Base-by-base conservation (phyloP, 1,284 basidiomycete genomes). In the Cryptococcus amylolentus region DNA sequence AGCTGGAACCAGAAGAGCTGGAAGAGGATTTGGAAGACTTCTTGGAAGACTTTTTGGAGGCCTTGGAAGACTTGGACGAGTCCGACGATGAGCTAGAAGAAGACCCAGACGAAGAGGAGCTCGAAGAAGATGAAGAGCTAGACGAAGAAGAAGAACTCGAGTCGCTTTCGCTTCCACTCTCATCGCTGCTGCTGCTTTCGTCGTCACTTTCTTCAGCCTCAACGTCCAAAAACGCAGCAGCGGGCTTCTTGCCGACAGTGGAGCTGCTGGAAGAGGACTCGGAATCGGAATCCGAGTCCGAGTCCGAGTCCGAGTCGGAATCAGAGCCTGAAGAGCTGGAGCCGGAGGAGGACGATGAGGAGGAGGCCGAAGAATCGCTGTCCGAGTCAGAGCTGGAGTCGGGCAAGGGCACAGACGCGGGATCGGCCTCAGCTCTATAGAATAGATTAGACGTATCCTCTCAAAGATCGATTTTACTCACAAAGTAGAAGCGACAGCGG, bases 201-300 rank as follows among this genome's bases (percentile, higher is more conserved):
- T 27, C 55, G 28, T 55, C 58, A 40, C 46, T 47, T 13, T 56
- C 65, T 39, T 64, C 63, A 10, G 63, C 65, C 43, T 68, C 66
- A 10, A 66, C 58, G 57, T 69, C 67, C 27, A 69, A 52, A 60
- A 71, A 68, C 16, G 51, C 57, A 12, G 43, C 47, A 16, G 50
- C 56, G 12, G 47, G 56, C 55, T 62, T 61, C 12, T 61, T 57
- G 31, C 55, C 58, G 10, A 62, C 28, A 5, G 52, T 23, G 4
- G 58, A 52, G 12, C 49, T 49, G 27, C 57, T 57, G 37, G 59
- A 53, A 23, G 60, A 59, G 14, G 60, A 61, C 6, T 51, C 51
- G 20, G 61, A 57, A 16, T 43, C 51, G 45, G 52, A 52, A 10
- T 44, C 55, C 5, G 57, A 58, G 50, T 60, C 60, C 13, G 66